phyloP scores from a whole-genome alignment of 2,329 filamentous ascomycete species.

The Delphinella strobiligena region DNA sequence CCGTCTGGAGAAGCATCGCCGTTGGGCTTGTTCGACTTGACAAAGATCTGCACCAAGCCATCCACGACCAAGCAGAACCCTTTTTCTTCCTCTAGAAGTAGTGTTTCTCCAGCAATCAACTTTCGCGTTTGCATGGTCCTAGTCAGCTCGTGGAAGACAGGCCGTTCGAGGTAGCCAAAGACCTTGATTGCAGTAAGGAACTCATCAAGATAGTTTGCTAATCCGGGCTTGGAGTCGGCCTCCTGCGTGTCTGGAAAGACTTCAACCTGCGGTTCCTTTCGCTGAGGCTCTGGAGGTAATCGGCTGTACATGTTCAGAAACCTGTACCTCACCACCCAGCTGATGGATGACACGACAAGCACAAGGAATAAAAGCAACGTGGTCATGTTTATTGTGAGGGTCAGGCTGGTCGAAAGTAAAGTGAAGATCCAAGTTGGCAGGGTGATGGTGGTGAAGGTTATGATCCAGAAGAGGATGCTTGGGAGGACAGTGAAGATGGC shows the following conservation, averaged over 20 bases:
- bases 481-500: constrained; percentile 37
- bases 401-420: constrained; percentile 82
- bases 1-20: constrained; percentile 29
- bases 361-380: constrained; percentile 77
- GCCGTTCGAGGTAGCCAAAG: constrained; percentile 90
- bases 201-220: constrained; percentile 95
- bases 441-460: constrained; percentile 79
- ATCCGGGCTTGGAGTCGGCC: constrained; percentile 74
- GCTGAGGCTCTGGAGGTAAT: constrained; percentile 83
- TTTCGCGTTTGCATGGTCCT: constrained; percentile 97
- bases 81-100: constrained; percentile 93
- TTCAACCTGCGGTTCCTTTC: constrained; percentile 91
- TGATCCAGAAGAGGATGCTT: constrained; percentile 58
- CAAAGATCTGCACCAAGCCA: constrained; percentile 92
- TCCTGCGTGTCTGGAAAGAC: constrained; percentile 90
- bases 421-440: constrained; percentile 82
- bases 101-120: constrained; percentile 87
- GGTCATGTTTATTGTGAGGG: constrained; percentile 97
- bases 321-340: constrained; percentile 89
- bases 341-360: constrained; percentile 68
- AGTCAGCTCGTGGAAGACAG: constrained; percentile 95
- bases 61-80: constrained; percentile 97
- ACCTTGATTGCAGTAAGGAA: constrained; percentile 98
- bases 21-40: constrained; percentile 62
- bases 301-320: constrained; percentile 96